Conservation (phyloP, 352 stramenopile genomes). For the Blastocystis sp. region DNA sequence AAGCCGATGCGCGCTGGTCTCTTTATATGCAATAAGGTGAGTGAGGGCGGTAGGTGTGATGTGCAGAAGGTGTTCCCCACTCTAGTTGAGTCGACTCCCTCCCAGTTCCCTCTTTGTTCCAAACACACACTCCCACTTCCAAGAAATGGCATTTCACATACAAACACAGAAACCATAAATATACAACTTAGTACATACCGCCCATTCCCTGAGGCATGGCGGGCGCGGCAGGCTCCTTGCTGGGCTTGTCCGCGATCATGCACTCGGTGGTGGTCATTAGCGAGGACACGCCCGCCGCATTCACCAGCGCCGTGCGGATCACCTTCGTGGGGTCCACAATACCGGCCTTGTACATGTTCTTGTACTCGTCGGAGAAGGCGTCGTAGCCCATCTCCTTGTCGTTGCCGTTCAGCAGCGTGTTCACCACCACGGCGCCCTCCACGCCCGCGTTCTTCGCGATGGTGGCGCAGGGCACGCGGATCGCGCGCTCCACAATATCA, state of each 20-base stretch:
- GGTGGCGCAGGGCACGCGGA: conserved; percentile 87
- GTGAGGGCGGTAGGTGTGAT: neutral
- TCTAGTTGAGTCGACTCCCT: neutral
- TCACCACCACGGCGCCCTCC: conserved; percentile 95
- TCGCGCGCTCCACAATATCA: conserved; percentile 79
- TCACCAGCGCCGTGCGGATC: conserved; percentile 92
- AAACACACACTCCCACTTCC: neutral
- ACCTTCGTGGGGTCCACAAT: conserved; percentile 93
- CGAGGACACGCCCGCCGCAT: conserved; percentile 94
- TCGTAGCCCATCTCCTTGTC: conserved; percentile 91
- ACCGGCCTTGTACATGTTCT: conserved; percentile 93
- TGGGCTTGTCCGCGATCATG: conserved; percentile 52
- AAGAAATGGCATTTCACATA: conserved; percentile 3
- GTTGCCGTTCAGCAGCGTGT: conserved; percentile 93
- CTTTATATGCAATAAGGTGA: conserved; percentile 11
- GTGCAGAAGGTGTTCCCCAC: conserved; percentile 13
- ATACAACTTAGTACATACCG: conserved; percentile 68
- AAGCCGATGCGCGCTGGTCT: conserved; percentile 32
- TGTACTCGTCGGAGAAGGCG: conserved; percentile 92
- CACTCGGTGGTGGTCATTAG: conserved; percentile 98
- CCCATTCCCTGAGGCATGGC: conserved; percentile 69
- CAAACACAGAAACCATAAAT: conserved; percentile 40
- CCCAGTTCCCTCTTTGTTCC: neutral
- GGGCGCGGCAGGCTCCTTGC: conserved; percentile 57
- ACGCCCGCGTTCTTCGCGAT: conserved; percentile 97